A percentile compares a stretch with the other conserved stretches of the same genome.
These are phyloP conservation scores for Rhodotorula sphaerocarpa DNA, from an alignment of 768 basidiomycete genomes.

Conservation along the genomic window DNA sequence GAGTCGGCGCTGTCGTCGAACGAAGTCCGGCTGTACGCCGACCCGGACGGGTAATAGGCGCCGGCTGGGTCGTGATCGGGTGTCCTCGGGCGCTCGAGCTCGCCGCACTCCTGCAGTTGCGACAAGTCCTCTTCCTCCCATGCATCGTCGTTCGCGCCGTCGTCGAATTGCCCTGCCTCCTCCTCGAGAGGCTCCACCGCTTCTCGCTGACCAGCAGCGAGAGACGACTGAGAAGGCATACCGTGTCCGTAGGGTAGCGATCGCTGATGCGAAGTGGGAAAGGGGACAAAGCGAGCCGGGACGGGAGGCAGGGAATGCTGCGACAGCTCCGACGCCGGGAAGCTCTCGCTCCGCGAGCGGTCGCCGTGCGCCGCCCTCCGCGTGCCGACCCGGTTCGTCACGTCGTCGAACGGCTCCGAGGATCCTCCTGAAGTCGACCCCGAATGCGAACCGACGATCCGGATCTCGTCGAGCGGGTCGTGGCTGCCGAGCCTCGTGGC, in stretches of 20 bases:
- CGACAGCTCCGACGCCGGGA: conserved; percentile 12
- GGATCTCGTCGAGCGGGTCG: conserved; percentile 5
- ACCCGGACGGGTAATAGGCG: conserved; percentile 8
- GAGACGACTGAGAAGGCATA: conserved; percentile 8
- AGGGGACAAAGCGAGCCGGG: conserved; percentile 32
- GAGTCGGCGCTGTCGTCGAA: conserved; percentile 1
- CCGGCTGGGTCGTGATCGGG: conserved; percentile 14
- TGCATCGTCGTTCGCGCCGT: conserved; percentile 12
- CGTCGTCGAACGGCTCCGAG: not conserved
- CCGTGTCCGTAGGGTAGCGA: conserved; percentile 6
- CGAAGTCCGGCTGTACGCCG: conserved; percentile 8
- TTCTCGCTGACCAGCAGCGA: not conserved
- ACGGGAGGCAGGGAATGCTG: conserved; percentile 11
- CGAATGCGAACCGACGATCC: conserved; percentile 19
- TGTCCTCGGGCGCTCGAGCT: not conserved
- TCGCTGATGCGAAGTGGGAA: conserved; percentile 15
- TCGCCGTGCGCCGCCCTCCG: conserved; percentile 7
- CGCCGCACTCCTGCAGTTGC: not conserved
- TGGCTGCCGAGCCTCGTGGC: not conserved
- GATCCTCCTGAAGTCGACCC: not conserved
- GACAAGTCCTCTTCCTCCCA: conserved; percentile 22
- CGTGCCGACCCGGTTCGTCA: not conserved
- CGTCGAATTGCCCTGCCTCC: not conserved
- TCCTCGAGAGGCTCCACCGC: not conserved
- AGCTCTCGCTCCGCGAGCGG: conserved; percentile 16